Base-by-base conservation (phyloP, 257 asterid species). In the Gardenia jasminoides region DNA sequence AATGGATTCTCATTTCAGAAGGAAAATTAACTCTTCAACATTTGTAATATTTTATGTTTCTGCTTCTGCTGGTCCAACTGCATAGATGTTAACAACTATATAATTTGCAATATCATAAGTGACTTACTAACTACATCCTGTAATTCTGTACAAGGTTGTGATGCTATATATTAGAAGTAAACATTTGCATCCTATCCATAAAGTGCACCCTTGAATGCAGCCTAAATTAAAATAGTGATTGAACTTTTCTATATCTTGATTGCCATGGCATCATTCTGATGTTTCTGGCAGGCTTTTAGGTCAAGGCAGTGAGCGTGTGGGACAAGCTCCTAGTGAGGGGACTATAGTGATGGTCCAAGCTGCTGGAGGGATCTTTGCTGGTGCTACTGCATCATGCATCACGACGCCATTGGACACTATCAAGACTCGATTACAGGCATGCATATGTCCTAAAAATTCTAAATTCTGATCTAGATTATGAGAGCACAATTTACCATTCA, bases 361-460 rank as follows among this genome's bases (percentile, higher is more conserved):
- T 81, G 93, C 92, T 68, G 99, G 99, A 76, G 99, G 98, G 80
- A 87, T 93, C 85, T 26, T 88, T 71, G 99, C 98, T 9, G 99
- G 96, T 79, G 97, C 97, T 26, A 84, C 98, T 78, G 97, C 99
- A 81, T 91, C 99, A 75, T 91, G 90, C 80, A 81, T 95, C 76
- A 95, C 99, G 67, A 93, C 97, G 67, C 99, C 99, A 54, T 75
- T 95, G 89, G 98, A 95, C 78, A 95, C 99, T 46, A 93, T 95
- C 48, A 95, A 95, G 84, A 95, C 99, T 65, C 94, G 99, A 79
- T 87, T 95, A 76, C 99, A 95, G 93, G 99, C 88, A 80, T 47
- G 66, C 24, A 39, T 59, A 46, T 50, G 13, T 66, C 28, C 26
- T 46, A 17, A 24, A 54, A 76, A 44, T 72, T 43, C 43, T 64